Evolutionary conservation across 202 grass and related monocot genomes (phyloP).

Genomic region (Bolboschoenoplectus hybrid): DNA sequence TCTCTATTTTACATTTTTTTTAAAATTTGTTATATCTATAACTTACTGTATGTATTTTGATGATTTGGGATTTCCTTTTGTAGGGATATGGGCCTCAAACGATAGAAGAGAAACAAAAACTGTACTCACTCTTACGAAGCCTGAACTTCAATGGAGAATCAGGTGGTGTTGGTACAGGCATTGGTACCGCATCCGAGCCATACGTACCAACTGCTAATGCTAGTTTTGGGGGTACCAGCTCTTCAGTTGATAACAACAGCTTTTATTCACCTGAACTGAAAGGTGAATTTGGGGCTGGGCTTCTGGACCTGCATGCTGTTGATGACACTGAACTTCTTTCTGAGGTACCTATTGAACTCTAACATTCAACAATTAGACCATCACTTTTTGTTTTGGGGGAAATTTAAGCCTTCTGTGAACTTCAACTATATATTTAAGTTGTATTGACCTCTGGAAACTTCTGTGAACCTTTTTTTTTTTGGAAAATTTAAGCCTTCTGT

Average conservation of each 20-base stretch:
- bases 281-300: constrained; percentile 96
- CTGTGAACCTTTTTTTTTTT: background rate
- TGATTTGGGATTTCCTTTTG: constrained; percentile 35
- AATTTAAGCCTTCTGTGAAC: background rate
- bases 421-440: constrained; percentile 14
- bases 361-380: background rate
- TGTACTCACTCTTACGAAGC: constrained; percentile 83
- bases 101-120: constrained; percentile 91
- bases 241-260: constrained; percentile 48
- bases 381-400: background rate
- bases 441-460: too few species aligned
- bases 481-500: background rate
- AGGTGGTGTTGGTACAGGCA: constrained; percentile 14
- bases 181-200: constrained; percentile 59
- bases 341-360: constrained; percentile 60
- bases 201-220: constrained; percentile 60
- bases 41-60: background rate
- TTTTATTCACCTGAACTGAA: constrained; percentile 93
- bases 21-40: background rate
- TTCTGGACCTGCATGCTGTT: constrained; percentile 94
- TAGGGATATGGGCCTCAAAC: constrained; percentile 97
- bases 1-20: background rate
- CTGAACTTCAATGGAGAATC: constrained; percentile 85
- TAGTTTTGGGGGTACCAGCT: constrained; percentile 55
- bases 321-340: constrained; percentile 92